These are phyloP conservation scores for Didymella lethalis DNA, from an alignment of 2,329 filamentous ascomycete genomes.

Conservation along the genomic window DNA sequence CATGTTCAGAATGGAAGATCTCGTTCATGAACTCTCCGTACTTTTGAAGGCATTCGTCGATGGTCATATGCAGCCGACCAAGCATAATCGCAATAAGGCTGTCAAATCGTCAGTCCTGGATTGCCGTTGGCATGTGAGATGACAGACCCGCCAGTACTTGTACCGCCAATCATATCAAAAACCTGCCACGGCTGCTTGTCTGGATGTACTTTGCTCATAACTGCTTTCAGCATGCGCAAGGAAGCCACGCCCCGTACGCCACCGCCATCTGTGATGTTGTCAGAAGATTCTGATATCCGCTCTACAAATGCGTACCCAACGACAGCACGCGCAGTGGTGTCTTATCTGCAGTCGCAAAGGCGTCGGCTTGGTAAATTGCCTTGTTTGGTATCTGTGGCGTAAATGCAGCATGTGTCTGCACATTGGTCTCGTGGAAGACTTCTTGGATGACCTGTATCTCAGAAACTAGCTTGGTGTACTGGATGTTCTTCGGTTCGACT, in stretches of 20 bases:
- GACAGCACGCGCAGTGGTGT: conserved; percentile 1
- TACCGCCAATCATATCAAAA: conserved; percentile 8
- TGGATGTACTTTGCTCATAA: background rate
- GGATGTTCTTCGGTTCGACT: background rate
- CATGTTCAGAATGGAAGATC: conserved; percentile 1
- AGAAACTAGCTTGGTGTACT: conserved; percentile 1
- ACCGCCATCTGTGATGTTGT: background rate
- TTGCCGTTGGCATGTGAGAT: background rate
- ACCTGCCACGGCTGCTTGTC: background rate
- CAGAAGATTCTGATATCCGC: background rate
- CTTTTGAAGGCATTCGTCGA: background rate
- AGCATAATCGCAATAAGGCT: conserved; percentile 6
- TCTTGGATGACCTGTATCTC: background rate
- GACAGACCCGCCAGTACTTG: conserved; percentile 1
- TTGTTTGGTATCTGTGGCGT: background rate
- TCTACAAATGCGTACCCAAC: background rate
- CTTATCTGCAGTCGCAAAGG: background rate
- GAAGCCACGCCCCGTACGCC: conserved; percentile 5
- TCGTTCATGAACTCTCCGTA: background rate
- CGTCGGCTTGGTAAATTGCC: background rate
- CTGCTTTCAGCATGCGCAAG: conserved; percentile 1
- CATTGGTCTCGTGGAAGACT: background rate
- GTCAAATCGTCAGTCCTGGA: no score
- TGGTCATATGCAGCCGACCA: background rate
- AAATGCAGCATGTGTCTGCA: background rate